Evolutionary conservation across 129 eudicot genomes (phyloP).

Genomic region (Escallonia herrerae): DNA sequence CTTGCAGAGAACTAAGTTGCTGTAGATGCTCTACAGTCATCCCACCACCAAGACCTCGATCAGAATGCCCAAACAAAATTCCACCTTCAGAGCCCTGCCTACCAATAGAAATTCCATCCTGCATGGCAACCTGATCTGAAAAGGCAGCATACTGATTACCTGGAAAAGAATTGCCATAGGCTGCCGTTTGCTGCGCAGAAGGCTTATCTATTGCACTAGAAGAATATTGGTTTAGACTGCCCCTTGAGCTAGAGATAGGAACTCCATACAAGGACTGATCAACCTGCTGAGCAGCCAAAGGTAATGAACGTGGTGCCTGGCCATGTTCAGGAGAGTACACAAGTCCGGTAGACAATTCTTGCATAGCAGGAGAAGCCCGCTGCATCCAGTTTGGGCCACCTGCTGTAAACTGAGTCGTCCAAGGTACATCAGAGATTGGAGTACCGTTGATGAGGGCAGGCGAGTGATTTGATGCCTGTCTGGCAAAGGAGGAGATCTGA

Average conservation of each 20-base stretch:
- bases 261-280: slow-evolving; percentile 78
- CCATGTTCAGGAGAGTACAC: slow-evolving; percentile 49
- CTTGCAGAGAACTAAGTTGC: slow-evolving; percentile 34
- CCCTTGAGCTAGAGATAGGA: slow-evolving; percentile 61
- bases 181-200: slow-evolving; percentile 31
- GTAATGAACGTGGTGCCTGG: slow-evolving; percentile 46
- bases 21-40: slow-evolving; percentile 34
- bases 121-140: slow-evolving; percentile 38
- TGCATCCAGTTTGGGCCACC: slow-evolving; percentile 65
- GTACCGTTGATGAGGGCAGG: slow-evolving; percentile 35
- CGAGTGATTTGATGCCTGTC: slow-evolving; percentile 45
- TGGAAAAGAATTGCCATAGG: slow-evolving; percentile 35
- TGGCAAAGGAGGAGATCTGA: slow-evolving; percentile 38
- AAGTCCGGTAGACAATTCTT: slow-evolving; percentile 44
- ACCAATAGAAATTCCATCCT: slow-evolving; percentile 21
- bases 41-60: slow-evolving; percentile 37
- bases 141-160: slow-evolving; percentile 39
- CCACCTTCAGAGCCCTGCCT: slow-evolving; percentile 41
- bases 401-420: slow-evolving; percentile 38
- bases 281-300: slow-evolving; percentile 52
- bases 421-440: slow-evolving; percentile 39
- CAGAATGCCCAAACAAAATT: slow-evolving; percentile 40
- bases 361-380: slow-evolving; percentile 47
- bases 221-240: slow-evolving; percentile 31
- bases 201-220: slow-evolving; percentile 33